Evolutionary conservation across 805 yeast species (phyloP).

Genomic region (Clavispora vitiphila): DNA sequence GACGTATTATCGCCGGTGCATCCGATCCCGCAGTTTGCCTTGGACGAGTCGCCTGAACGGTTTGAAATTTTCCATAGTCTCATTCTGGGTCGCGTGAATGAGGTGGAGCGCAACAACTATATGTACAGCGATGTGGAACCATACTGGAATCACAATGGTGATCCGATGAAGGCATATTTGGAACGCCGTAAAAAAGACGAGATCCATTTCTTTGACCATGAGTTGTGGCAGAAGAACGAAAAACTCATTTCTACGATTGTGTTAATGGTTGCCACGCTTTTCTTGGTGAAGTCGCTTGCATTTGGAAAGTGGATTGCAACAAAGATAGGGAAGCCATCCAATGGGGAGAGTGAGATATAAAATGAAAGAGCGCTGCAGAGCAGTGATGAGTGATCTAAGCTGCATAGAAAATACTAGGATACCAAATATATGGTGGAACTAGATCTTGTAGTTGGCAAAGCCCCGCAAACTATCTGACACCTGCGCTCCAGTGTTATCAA

Average conservation of each 20-base stretch:
- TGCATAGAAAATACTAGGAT: no score
- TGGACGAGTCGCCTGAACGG: conserved; percentile 28
- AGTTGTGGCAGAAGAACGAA: conserved; percentile 49
- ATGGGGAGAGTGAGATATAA: no score
- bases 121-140: conserved; percentile 22
- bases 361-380: no score
- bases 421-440: not conserved
- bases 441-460: not conserved
- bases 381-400: no score
- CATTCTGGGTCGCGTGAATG: conserved; percentile 47
- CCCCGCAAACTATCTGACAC: no score
- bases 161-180: conserved; percentile 29
- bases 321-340: not conserved
- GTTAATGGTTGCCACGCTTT: conserved; percentile 17
- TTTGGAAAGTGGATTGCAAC: not conserved
- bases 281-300: conserved; percentile 12
- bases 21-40: conserved; percentile 26
- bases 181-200: conserved; percentile 26
- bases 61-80: conserved; percentile 52
- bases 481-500: no score
- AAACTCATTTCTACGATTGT: conserved; percentile 37
- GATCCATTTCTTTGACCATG: conserved; percentile 39
- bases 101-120: conserved; percentile 51
- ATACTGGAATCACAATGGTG: conserved; percentile 14
- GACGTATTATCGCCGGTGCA: conserved; percentile 18